These are phyloP conservation scores for Cichorium intybus DNA, from an alignment of 140 eudicot species.

Conservation along the genomic window DNA sequence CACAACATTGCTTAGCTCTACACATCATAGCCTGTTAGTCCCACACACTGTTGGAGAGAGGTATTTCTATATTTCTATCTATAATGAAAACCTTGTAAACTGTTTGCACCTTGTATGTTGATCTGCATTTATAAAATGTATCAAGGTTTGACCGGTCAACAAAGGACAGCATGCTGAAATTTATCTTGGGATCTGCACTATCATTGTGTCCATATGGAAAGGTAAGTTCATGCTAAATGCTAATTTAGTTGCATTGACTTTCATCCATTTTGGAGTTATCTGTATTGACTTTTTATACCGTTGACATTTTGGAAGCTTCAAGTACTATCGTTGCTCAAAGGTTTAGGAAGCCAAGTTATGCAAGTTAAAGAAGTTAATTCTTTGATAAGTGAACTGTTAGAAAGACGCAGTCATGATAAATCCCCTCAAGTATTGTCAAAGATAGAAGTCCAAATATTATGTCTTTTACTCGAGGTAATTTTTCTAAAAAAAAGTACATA, in stretches of 20 bases:
- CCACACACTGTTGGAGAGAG: conserved; percentile 64
- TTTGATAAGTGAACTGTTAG: conserved; percentile 56
- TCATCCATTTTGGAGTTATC: neutral
- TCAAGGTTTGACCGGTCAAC: conserved; percentile 68
- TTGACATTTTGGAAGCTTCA: conserved; percentile 48
- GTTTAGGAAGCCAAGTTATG: conserved; percentile 60
- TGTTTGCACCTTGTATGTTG: neutral
- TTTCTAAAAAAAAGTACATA: neutral
- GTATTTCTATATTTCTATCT: conserved; percentile 25
- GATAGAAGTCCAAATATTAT: conserved; percentile 58
- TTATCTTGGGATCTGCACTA: conserved; percentile 54
- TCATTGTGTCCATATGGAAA: conserved; percentile 57
- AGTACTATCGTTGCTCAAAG: conserved; percentile 70
- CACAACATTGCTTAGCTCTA: conserved; percentile 54
- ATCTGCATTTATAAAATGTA: neutral
- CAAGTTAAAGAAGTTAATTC: conserved; percentile 48
- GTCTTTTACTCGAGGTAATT: conserved; percentile 80
- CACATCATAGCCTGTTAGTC: conserved; percentile 60
- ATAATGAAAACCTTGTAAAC: neutral
- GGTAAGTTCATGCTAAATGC: conserved; percentile 38
- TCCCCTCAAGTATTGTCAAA: conserved; percentile 38
- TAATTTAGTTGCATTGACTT: neutral
- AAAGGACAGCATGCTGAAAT: conserved; percentile 46
- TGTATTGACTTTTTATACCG: conserved; percentile 7
- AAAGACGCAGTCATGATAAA: conserved; percentile 40